Evolutionary conservation across 1,284 basidiomycete species (phyloP).

Genomic region (Pseudozyma hubeiensis): DNA sequence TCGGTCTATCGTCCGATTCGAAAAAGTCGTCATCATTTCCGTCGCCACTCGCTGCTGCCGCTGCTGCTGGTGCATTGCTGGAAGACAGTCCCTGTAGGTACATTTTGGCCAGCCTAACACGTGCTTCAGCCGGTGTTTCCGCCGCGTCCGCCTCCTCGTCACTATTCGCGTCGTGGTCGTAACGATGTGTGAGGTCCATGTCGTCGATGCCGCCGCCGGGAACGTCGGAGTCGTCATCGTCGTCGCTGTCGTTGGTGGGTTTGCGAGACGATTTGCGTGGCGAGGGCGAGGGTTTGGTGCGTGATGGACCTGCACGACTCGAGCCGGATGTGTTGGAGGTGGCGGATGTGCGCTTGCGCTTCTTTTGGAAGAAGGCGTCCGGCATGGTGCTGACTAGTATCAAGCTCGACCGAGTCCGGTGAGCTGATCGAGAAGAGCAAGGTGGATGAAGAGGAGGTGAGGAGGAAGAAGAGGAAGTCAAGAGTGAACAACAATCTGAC

Average conservation of each 20-base stretch:
- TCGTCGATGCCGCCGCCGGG: conserved; percentile 50
- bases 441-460: too few species aligned
- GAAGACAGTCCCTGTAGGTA: conserved; percentile 82
- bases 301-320: conserved; percentile 29
- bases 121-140: conserved; percentile 92
- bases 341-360: conserved; percentile 61
- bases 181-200: conserved; percentile 60
- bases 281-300: conserved; percentile 11
- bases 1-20: conserved; percentile 70
- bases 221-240: conserved; percentile 30
- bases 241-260: conserved; percentile 21
- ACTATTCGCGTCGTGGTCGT: conserved; percentile 35
- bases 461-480: too few species aligned
- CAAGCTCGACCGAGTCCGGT: background rate
- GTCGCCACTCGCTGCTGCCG: background rate
- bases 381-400: conserved; percentile 52
- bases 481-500: background rate
- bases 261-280: conserved; percentile 9
- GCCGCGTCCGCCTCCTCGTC: conserved; percentile 56
- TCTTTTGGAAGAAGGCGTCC: conserved; percentile 69
- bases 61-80: background rate
- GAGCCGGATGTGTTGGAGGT: background rate
- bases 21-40: conserved; percentile 45
- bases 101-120: conserved; percentile 86
- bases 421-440: too few species aligned